Evolutionary conservation across 306 rosid genomes (phyloP).

Genomic region (Casuarina glauca): DNA sequence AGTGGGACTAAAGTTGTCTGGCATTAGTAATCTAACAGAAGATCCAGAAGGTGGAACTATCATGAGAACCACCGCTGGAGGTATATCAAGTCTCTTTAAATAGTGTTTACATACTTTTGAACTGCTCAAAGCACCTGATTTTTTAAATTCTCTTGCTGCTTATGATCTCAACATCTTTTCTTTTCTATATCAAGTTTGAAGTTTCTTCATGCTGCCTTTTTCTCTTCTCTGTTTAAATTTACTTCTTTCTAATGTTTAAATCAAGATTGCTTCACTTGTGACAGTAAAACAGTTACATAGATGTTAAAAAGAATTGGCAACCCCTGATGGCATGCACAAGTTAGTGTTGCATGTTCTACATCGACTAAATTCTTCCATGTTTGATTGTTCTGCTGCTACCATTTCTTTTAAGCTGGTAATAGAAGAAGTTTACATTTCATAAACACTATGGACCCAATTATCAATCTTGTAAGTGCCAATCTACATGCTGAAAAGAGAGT

Average conservation of each 20-base stretch:
- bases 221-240: neutral
- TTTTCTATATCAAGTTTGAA: neutral
- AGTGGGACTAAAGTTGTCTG: slow-evolving; percentile 61
- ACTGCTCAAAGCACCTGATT: neutral
- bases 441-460: slow-evolving; percentile 15
- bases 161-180: neutral
- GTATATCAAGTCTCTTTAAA: slow-evolving; percentile 29
- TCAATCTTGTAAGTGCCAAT: neutral
- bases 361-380: slow-evolving; percentile 8
- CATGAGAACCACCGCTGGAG: slow-evolving; percentile 55
- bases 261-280: neutral
- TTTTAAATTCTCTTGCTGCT: neutral
- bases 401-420: slow-evolving; percentile 1
- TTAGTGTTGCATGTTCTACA: slow-evolving; percentile 9
- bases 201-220: neutral
- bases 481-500: neutral
- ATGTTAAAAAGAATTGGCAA: neutral
- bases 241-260: neutral
- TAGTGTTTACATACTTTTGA: neutral
- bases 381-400: slow-evolving; percentile 4
- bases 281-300: neutral
- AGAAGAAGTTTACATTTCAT: slow-evolving; percentile 2
- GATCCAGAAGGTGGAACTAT: slow-evolving; percentile 79
- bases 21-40: slow-evolving; percentile 51
- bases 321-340: neutral